Conservation (phyloP, 1,284 basidiomycete species). For the Phellopilus nigrolimitatus region DNA sequence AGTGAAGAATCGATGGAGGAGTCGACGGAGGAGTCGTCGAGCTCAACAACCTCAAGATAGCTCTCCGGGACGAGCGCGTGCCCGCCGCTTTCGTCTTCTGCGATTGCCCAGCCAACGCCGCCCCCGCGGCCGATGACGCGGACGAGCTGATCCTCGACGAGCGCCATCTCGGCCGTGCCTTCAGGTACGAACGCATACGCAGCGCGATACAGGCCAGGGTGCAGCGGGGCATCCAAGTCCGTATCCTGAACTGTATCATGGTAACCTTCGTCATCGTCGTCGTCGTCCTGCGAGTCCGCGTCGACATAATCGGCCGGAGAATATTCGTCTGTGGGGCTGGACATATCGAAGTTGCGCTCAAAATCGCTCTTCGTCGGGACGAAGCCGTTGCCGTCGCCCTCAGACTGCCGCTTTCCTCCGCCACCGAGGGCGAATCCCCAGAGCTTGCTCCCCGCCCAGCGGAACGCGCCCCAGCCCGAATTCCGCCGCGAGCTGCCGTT, state of each 20-base stretch:
- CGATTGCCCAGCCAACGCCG: conserved; percentile 67
- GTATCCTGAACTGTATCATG: conserved; percentile 28
- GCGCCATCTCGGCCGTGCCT: conserved; percentile 69
- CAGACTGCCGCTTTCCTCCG: conserved; percentile 14
- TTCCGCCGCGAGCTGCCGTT: conserved; percentile 25
- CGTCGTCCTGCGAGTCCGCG: conserved; percentile 4
- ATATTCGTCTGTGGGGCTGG: conserved; percentile 31
- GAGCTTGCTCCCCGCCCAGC: conserved; percentile 32
- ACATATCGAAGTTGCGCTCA: conserved; percentile 42
- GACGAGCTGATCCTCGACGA: conserved; percentile 68
- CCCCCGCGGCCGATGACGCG: conserved; percentile 64
- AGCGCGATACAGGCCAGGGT: conserved; percentile 66
- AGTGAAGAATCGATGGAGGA: conserved; percentile 26
- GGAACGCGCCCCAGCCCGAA: conserved; percentile 40
- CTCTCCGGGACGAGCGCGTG: conserved; percentile 67
- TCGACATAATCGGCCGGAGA: conserved; percentile 25
- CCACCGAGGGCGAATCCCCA: conserved; percentile 21
- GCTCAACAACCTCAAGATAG: conserved; percentile 50
- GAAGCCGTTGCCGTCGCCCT: conserved; percentile 14
- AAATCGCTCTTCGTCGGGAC: conserved; percentile 43
- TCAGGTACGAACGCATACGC: conserved; percentile 68
- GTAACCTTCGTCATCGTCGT: conserved; percentile 23
- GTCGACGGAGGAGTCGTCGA: conserved; percentile 31
- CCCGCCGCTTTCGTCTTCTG: conserved; percentile 32
- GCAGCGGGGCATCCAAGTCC: conserved; percentile 37